A percentile compares a stretch with the other conserved stretches of the same genome.
Conservation (phyloP, 1,284 basidiomycete genomes). For the Leccinum fuscescens region DNA sequence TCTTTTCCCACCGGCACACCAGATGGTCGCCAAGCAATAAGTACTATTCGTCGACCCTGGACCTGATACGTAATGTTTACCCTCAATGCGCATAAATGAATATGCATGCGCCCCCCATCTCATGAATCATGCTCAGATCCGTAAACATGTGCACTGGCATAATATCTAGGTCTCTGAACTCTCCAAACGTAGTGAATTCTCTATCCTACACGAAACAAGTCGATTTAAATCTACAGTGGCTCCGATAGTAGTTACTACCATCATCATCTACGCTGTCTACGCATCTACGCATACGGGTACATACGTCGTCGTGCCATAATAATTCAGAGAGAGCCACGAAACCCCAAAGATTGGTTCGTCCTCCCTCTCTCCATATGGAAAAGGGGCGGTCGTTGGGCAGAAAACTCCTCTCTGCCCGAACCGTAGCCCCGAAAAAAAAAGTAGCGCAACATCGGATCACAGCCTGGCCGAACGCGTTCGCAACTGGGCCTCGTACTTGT, state of each 20-base stretch:
- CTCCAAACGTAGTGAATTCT: background rate
- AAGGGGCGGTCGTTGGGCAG: background rate
- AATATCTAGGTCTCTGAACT: background rate
- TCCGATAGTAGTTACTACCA: background rate
- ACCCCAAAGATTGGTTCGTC: background rate
- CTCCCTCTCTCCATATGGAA: background rate
- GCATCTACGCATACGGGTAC: background rate
- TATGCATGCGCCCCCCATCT: too few relatives aligned
- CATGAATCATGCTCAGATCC: too few relatives aligned
- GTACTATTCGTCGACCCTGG: background rate
- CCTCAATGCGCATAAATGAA: too few relatives aligned
- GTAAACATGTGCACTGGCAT: too few relatives aligned
- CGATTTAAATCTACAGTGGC: background rate
- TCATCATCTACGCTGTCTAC: background rate
- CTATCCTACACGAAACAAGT: background rate
- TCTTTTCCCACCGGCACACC: background rate
- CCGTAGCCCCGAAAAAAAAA: background rate
- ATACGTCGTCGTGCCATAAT: background rate
- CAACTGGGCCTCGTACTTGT: conserved; percentile 45
- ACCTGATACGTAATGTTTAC: background rate
- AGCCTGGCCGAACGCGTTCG: conserved; percentile 18
- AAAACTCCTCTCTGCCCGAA: background rate
- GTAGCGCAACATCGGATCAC: conserved; percentile 2
- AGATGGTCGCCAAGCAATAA: background rate
- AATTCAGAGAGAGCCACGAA: background rate